These are phyloP conservation scores for Capillidium heterosporum DNA, from an alignment of 371 early-diverging fungal species.

Conservation along the genomic window DNA sequence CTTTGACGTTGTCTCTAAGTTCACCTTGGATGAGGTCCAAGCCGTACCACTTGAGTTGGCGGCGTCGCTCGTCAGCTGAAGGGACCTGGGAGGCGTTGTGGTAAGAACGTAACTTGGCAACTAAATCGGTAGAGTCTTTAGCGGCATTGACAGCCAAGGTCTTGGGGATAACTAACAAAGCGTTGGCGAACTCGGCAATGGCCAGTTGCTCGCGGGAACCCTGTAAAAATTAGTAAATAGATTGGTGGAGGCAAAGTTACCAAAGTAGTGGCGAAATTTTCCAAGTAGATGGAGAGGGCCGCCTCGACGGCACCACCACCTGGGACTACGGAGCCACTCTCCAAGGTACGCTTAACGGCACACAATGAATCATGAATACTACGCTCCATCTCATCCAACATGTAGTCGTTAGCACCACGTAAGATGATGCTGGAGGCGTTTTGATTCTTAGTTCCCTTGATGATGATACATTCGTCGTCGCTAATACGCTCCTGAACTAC, in stretches of 20 bases:
- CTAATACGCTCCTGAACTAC: constrained; percentile 93
- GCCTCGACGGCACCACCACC: constrained; percentile 99
- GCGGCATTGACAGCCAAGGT: constrained; percentile 98
- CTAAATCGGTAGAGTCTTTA: constrained; percentile 92
- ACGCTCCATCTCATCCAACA: constrained; percentile 99
- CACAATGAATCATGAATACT: constrained; percentile 95
- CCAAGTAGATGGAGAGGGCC: constrained; percentile 93
- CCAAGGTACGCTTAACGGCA: constrained; percentile 95
- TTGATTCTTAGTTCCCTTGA: constrained; percentile 88
- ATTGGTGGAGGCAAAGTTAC: constrained; percentile 17
- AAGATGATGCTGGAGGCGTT: constrained; percentile 85
- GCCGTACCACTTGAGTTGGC: constrained; percentile 73
- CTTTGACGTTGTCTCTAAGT: constrained; percentile 87
- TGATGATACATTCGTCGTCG: constrained; percentile 95
- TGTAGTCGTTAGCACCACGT: constrained; percentile 98
- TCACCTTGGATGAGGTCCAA: constrained; percentile 90
- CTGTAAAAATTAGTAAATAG: constrained; percentile 8
- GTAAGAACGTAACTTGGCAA: constrained; percentile 88
- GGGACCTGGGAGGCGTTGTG: constrained; percentile 70
- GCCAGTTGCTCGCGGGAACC: constrained; percentile 88
- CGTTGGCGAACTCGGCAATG: constrained; percentile 96
- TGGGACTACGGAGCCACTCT: constrained; percentile 94
- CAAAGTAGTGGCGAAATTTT: constrained; percentile 88
- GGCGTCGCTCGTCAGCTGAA: constrained; percentile 43
- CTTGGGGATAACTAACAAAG: constrained; percentile 94